Base-by-base conservation (phyloP, 805 yeast species). In the Saturnispora bothae region DNA sequence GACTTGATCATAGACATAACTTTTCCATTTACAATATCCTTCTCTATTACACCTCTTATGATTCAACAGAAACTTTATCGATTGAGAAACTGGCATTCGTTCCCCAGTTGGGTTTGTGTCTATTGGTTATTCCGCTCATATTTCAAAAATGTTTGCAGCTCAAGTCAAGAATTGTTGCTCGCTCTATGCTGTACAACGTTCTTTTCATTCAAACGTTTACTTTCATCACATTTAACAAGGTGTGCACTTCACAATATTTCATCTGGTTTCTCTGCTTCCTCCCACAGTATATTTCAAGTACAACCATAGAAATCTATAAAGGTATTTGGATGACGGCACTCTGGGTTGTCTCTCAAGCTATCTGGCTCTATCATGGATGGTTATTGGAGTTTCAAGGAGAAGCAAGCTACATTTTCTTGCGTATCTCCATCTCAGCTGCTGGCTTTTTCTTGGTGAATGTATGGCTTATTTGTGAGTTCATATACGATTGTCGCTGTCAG, bases 1-100 rank as follows among this genome's bases (percentile, higher is more conserved):
- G 98, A 43, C 59, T 84, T 4, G 98, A 92, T 56, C 98, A 92
- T 57, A 73, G 98, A 34, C 98, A 92, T 60, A 92, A 92, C 59
- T 92, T 92, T 54, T 83, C 95, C 4, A 65, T 88, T 2, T 92
- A 88, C 70, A 83, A 88, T 55, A 63, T 84, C 10, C 63, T 78
- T 17, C 62, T 92, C 29, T 82, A 81, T 55, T 73, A 70, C 52
- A 69, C 69, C 33, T 77, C 86, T 2, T 65, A 65, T 14, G 36
- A 47, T 6, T 34, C 41, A 5, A 14, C 30, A n/a, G 19, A 32
- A 7, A 26, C 30, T 14, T 26, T 39, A 4, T 30, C 34, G 14
- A 30, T 42, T 9, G 30, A 57, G 35, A 51, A 70, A 41, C 61
- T 74, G 51, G 94, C 96, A 5, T 85, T 92, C 49, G 30, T 85